These are phyloP conservation scores for Wallemia mellicola DNA, from an alignment of 1,284 basidiomycete genomes.

Conservation along the genomic window DNA sequence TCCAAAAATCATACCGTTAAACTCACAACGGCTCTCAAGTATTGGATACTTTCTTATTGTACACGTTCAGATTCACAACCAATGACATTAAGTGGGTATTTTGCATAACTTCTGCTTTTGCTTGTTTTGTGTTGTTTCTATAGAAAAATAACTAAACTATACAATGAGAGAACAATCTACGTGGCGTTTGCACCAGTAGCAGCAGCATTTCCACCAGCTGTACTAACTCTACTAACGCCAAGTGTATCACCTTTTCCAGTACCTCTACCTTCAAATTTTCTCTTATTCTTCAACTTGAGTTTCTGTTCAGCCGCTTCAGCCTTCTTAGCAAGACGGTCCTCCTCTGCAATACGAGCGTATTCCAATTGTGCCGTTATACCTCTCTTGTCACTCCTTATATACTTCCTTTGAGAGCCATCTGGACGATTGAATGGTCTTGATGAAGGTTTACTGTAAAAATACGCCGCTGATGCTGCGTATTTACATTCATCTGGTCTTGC, in stretches of 20 bases:
- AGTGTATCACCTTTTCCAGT: background rate
- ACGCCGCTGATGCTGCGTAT: background rate
- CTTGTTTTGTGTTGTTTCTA: background rate
- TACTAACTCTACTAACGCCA: background rate
- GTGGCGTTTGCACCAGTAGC: background rate
- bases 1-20: slow-evolving; percentile 13
- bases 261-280: background rate
- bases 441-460: background rate
- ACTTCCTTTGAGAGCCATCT: background rate
- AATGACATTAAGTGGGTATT: background rate
- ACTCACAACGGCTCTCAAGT: background rate
- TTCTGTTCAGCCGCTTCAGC: background rate
- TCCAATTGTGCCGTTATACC: background rate
- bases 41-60: background rate
- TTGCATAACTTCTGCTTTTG: too few species aligned
- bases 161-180: too few species aligned
- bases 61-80: background rate
- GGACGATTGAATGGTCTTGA: background rate
- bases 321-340: background rate
- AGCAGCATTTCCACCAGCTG: background rate
- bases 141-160: too few species aligned
- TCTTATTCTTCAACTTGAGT: background rate
- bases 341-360: background rate
- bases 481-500: background rate
- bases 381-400: background rate